Evolutionary conservation across 805 yeast species (phyloP), one percentile per base, ranked within the genome.

Genomic region (Ogataea degrootiae): DNA sequence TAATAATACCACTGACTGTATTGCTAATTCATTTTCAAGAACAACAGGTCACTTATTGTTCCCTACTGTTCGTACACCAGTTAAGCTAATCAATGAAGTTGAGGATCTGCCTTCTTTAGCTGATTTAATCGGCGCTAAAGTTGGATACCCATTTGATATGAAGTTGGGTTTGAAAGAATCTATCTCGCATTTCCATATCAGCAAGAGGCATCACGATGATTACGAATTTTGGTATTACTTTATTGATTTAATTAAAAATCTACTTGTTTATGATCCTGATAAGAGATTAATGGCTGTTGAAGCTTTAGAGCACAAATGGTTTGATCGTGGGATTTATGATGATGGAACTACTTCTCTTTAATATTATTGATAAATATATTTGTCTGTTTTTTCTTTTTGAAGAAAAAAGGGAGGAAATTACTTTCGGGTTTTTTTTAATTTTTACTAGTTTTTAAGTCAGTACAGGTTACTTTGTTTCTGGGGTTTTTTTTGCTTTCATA

Each of bases 201-300:
- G 54, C 11, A 54, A 55, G 22, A 63, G 72, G 64, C 82, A 83
- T 33, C 75, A 79, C 43, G 85, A 85, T 39, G 79, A 82, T 47
- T 85, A 85, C 62, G 74, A 79, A 40, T 89, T 89, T 65, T 91
- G 97, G 97, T 85, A 79, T 72, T 77, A 77, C 66, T 90, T 90
- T 63, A 55, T 62, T 39, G 83, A 79, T 57, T 67, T 79, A 53
- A 65, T 79, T 42, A 77, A 74, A 43, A 70, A 69, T 48, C 65
- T 78, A 49, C 67, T 79, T 41, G 71, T 69, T 14, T 77, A 75
- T 56, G 75, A 77, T 55, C 83, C 84, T 0, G 61, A 69, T 17
- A 71, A 71, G 51, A 62, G 84, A 53, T 69, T 77, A 34, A 72
- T 75, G 4, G 82, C 80, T n/a, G 71, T 73, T 41, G 75, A 74